These are phyloP conservation scores for Geosmithia morbida DNA, from an alignment of 2,329 filamentous ascomycete species.

Conservation along the genomic window DNA sequence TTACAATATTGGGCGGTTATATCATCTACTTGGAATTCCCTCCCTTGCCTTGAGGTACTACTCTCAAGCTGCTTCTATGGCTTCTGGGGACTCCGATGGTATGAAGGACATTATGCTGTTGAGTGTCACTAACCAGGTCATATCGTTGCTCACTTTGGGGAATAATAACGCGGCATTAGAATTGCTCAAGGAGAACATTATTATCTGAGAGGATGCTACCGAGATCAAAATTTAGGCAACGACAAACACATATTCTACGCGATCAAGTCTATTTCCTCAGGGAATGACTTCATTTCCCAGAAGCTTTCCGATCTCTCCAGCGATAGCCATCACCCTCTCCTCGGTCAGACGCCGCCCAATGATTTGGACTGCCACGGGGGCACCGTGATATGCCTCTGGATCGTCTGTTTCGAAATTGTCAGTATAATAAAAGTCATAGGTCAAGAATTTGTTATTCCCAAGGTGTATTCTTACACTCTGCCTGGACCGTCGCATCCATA, in stretches of 20 bases:
- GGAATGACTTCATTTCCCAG: conserved; percentile 5
- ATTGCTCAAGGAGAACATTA: conserved; percentile 12
- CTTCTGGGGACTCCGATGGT: conserved; percentile 1
- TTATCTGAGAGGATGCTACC: conserved; percentile 1
- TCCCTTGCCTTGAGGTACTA: conserved; percentile 60
- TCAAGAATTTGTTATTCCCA: neutral
- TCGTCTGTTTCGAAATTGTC: conserved; percentile 3
- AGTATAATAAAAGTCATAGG: neutral
- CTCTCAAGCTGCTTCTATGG: conserved; percentile 17
- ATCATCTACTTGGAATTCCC: conserved; percentile 19
- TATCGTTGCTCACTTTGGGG: conserved; percentile 14
- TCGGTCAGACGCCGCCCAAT: conserved; percentile 10
- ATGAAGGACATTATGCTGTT: conserved; percentile 12
- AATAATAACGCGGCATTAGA: conserved; percentile 12
- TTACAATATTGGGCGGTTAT: conserved; percentile 22
- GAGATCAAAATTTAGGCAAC: too few species aligned
- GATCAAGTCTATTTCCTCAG: neutral
- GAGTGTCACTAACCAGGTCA: conserved; percentile 16
- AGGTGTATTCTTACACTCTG: neutral
- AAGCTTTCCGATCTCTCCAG: conserved; percentile 17
- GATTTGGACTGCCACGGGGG: conserved; percentile 11
- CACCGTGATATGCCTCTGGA: conserved; percentile 10
- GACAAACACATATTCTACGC: too few species aligned
- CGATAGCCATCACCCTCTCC: conserved; percentile 15
- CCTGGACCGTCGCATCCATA: neutral